Base-by-base conservation (phyloP, 2,329 filamentous ascomycete genomes). In the Lachnellula subtilissima region DNA sequence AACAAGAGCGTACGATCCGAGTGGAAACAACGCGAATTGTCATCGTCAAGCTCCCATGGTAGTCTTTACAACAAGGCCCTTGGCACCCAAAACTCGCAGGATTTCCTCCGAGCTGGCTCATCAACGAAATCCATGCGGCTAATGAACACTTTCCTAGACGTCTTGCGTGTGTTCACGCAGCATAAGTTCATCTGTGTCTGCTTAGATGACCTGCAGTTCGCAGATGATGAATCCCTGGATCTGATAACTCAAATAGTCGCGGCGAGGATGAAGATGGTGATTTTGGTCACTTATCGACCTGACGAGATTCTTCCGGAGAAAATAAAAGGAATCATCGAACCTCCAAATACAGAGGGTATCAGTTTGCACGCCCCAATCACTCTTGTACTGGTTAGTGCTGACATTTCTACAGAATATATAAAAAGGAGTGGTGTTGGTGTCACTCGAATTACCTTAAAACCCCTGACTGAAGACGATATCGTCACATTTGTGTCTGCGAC, bases 111-210 rank as follows among this genome's bases (percentile, higher is more conserved):
- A 35, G 74, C 77, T 2, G 82, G 83, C 35, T 72, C 77, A 1
- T 78, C 83, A 5, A 84, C 80, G 11, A 86, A 85, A 67, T 82
- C 78, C 1, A 87, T 90, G 61, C 85, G 90, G 12, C 80, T 96
- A 54, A 89, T 93, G 79, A 93, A 91, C 67, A 92, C 89, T 1
- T 93, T 95, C 64, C 75, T 96, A 47, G 92, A 97, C 63, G 87
- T 96, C 9, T 72, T 97, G 50, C 83, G 89, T 52, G 83, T 95
- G 43, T 85, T 97, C 54, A 88, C 90, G 0, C 79, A 86, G 19
- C 86, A 92, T 69, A 94, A 92, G 65, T 85, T 96, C 65, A 91
- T 96, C 53, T 95, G 90, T 67, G 86, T 96, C 64, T 91, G 86
- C 64, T 74, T 97, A 28, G 93, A 97, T 67, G 93, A 97, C 71